These are phyloP conservation scores for Colletotrichum filicis DNA, from an alignment of 2,329 filamentous ascomycete genomes.

Conservation along the genomic window DNA sequence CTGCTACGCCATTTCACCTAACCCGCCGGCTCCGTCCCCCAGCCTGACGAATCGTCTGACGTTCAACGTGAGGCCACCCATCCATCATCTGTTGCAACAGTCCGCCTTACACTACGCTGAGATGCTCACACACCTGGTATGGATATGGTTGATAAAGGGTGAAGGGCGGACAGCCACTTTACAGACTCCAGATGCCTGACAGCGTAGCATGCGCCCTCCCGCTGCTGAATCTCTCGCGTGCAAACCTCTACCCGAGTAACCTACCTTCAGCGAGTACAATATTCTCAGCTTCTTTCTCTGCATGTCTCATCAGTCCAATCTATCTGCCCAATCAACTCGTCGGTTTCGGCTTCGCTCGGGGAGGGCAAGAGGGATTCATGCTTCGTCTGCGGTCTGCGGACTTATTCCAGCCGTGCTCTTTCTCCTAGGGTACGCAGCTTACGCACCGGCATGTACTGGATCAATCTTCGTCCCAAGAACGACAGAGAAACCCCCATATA, in stretches of 20 bases:
- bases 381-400: too few relatives aligned
- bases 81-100: not conserved
- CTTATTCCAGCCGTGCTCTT: not conserved
- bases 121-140: not conserved
- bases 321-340: not conserved
- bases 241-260: not conserved
- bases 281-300: not conserved
- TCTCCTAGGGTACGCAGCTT: too few relatives aligned
- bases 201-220: not conserved
- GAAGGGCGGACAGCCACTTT: too few relatives aligned
- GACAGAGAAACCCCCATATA: not conserved
- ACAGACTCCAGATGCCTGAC: not conserved
- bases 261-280: not conserved
- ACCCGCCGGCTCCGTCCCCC: not conserved
- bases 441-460: not conserved
- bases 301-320: not conserved
- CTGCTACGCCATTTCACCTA: not conserved
- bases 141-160: not conserved
- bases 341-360: not conserved
- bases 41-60: not conserved
- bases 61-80: not conserved
- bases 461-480: not conserved
- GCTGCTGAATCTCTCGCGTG: not conserved
- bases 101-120: not conserved
- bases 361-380: not conserved